These are phyloP conservation scores for Fusarium odoratissimum DNA, from an alignment of 2,329 filamentous ascomycete species.

Conservation along the genomic window DNA sequence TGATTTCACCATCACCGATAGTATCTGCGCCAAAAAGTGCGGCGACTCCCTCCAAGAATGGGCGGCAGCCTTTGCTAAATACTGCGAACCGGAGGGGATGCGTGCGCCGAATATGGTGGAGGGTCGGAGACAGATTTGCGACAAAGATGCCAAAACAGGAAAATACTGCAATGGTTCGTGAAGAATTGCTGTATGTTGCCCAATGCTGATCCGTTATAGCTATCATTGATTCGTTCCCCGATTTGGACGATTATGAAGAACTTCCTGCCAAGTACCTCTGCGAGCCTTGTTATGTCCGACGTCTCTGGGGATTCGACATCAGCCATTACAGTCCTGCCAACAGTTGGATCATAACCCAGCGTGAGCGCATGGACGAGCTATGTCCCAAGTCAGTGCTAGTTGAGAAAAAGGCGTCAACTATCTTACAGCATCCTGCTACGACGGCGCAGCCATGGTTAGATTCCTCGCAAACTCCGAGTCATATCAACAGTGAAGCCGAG, in stretches of 20 bases:
- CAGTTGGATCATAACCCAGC: not conserved
- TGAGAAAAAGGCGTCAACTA: not conserved
- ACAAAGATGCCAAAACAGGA: slow-evolving; percentile 1
- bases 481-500: rapidly evolving
- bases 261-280: not conserved
- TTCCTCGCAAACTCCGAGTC: not conserved
- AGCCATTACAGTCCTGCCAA: not conserved
- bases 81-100: not conserved
- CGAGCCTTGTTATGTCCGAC: slow-evolving; percentile 5
- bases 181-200: too few relatives aligned
- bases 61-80: not conserved
- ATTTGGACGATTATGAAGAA: not conserved
- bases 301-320: slow-evolving; percentile 8
- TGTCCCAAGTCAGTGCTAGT: not conserved
- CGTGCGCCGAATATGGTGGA: not conserved
- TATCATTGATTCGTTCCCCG: not conserved
- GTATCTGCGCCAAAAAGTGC: not conserved
- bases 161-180: not conserved
- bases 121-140: not conserved
- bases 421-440: too few relatives aligned
- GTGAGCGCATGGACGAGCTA: not conserved
- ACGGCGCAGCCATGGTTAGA: not conserved
- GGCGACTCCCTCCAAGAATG: not conserved
- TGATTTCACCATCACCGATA: not conserved
- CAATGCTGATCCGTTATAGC: not conserved